These are phyloP conservation scores for Suhomyces kunorum DNA, from an alignment of 1,139 yeast species.

Conservation along the genomic window DNA sequence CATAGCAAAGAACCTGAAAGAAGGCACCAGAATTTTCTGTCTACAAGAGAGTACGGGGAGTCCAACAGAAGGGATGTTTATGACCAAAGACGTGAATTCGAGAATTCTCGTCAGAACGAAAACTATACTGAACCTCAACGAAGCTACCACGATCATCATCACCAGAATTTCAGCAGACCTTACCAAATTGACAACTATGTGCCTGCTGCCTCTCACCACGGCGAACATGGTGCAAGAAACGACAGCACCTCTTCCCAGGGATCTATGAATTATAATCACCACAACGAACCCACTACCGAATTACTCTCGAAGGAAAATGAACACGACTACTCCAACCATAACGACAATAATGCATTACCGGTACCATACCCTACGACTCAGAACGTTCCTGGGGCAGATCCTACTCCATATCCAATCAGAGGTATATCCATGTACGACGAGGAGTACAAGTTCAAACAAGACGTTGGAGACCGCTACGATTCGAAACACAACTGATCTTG, in stretches of 20 bases:
- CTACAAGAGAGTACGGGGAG: background rate
- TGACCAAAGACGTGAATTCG: background rate
- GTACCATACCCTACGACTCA: constrained; percentile 7
- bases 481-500: background rate
- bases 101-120: background rate
- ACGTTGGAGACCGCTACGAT: background rate
- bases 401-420: constrained; percentile 25
- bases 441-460: constrained; percentile 8
- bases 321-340: background rate
- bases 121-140: background rate
- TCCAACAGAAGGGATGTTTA: too few relatives aligned
- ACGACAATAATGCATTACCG: background rate
- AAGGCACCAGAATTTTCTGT: too few relatives aligned
- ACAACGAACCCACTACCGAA: constrained; percentile 2
- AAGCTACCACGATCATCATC: background rate
- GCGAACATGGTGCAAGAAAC: constrained; percentile 4
- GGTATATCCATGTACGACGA: constrained; percentile 24
- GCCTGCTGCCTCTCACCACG: background rate
- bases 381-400: constrained; percentile 2
- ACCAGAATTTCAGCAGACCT: background rate
- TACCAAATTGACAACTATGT: background rate
- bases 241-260: constrained; percentile 6
- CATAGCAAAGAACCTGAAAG: background rate
- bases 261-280: constrained; percentile 1
- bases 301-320: background rate